phyloP scores from a whole-genome alignment of 306 rosid genomes.

The Casuarina cunninghamiana region DNA sequence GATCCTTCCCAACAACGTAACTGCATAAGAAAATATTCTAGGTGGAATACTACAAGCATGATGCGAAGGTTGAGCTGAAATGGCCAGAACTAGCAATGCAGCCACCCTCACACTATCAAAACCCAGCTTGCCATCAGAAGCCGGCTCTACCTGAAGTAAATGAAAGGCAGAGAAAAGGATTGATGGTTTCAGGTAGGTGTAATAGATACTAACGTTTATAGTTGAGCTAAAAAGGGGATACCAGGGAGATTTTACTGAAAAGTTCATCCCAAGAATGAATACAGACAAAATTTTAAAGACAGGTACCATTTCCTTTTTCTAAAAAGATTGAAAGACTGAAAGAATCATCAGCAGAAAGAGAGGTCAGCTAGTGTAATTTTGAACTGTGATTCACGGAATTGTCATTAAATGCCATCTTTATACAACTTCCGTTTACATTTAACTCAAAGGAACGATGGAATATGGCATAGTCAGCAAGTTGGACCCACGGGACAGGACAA shows the following conservation, averaged over 20 bases:
- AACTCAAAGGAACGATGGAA: not conserved
- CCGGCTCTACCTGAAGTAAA: conserved; percentile 58
- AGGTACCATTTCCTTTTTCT: not conserved
- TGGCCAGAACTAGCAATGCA: conserved; percentile 62
- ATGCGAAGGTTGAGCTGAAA: conserved; percentile 58
- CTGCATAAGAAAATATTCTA: conserved; percentile 70
- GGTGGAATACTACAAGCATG: conserved; percentile 52
- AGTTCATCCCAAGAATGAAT: not conserved
- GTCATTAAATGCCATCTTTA: not conserved
- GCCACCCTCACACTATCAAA: conserved; percentile 58
- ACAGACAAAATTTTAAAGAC: not conserved
- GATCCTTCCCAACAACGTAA: conserved; percentile 73
- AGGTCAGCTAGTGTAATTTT: not conserved
- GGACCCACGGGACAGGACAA: not conserved
- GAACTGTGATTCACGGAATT: not conserved
- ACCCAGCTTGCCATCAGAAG: conserved; percentile 56
- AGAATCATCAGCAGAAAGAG: not conserved
- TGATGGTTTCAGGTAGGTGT: conserved; percentile 12
- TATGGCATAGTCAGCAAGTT: not conserved
- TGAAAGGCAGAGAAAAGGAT: conserved; percentile 21
- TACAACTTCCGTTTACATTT: not conserved
- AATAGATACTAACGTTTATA: not conserved
- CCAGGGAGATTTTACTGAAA: not conserved
- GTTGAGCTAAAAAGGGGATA: not conserved
- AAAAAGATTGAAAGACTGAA: not conserved